phyloP scores from a whole-genome alignment of 2,329 filamentous ascomycete species.

The Calonectria hawksworthii region DNA sequence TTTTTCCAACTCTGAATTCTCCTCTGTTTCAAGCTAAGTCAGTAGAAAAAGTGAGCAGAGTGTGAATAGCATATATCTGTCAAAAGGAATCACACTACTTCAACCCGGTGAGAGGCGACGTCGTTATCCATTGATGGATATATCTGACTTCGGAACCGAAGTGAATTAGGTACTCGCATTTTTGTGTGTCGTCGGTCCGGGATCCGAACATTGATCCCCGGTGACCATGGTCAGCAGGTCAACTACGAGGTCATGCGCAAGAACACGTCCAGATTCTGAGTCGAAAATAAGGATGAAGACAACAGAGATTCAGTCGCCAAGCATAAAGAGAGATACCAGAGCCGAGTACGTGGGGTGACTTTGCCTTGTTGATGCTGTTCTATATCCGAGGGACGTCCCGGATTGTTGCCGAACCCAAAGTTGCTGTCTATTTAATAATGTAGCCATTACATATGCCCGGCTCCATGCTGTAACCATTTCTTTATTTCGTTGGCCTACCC shows the following conservation, averaged over 20 bases:
- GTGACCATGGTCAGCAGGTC: neutral
- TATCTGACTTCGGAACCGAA: neutral
- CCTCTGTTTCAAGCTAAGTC: neutral
- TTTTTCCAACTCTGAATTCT: neutral
- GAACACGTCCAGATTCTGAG: neutral
- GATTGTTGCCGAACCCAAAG: conserved; percentile 32
- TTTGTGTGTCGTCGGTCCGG: neutral
- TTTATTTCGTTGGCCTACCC: conserved; percentile 4
- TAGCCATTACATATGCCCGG: conserved; percentile 41
- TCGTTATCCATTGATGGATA: neutral
- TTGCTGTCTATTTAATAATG: conserved; percentile 42
- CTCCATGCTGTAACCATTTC: conserved; percentile 35
- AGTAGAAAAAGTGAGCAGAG: neutral
- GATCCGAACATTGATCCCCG: neutral
- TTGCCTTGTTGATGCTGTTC: conserved; percentile 29
- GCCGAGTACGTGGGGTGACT: conserved; percentile 3
- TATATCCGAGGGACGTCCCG: conserved; percentile 37
- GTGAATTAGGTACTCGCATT: neutral
- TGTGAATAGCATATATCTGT: neutral
- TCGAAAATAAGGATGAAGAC: neutral
- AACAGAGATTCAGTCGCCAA: neutral
- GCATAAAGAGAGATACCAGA: neutral
- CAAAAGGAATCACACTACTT: neutral
- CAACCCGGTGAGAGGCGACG: neutral
- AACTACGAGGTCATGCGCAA: neutral